Conservation (phyloP, 352 stramenopile species). For the Pythium aquatile region DNA sequence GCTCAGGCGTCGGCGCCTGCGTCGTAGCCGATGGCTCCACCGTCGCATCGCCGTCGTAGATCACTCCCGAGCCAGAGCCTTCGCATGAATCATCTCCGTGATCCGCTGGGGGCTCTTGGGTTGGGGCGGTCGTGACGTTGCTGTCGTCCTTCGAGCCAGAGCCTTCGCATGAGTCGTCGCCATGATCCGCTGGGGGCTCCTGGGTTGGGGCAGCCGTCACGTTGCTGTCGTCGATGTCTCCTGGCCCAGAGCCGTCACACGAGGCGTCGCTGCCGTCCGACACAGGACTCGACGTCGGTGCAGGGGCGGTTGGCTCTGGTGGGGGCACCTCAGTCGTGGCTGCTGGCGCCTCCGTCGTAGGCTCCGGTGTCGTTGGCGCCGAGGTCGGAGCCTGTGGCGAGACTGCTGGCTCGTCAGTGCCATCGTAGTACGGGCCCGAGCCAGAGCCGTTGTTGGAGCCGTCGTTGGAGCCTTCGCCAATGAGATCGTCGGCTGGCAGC, state of each 20-base stretch:
- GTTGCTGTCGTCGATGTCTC: neutral
- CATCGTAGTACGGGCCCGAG: neutral
- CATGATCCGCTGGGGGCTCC: neutral
- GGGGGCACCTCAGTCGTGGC: neutral
- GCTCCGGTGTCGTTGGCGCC: neutral
- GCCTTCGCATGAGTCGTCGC: neutral
- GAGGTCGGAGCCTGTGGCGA: neutral
- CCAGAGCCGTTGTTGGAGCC: neutral
- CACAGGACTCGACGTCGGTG: neutral
- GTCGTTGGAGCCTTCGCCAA: conserved; percentile 1
- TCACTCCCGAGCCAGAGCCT: neutral
- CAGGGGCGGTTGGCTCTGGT: neutral
- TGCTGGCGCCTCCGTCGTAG: neutral
- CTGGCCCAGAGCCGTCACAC: neutral
- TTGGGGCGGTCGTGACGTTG: neutral
- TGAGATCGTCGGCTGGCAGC: neutral
- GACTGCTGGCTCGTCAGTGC: neutral
- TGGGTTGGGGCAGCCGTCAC: neutral
- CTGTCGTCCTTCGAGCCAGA: neutral
- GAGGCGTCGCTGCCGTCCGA: neutral
- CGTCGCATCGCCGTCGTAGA: neutral
- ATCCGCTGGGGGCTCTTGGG: neutral
- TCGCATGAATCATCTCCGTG: neutral
- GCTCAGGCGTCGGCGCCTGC: neutral
- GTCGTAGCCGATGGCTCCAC: neutral